Conservation (phyloP, 306 rosid genomes). For the Vigna angularis region DNA sequence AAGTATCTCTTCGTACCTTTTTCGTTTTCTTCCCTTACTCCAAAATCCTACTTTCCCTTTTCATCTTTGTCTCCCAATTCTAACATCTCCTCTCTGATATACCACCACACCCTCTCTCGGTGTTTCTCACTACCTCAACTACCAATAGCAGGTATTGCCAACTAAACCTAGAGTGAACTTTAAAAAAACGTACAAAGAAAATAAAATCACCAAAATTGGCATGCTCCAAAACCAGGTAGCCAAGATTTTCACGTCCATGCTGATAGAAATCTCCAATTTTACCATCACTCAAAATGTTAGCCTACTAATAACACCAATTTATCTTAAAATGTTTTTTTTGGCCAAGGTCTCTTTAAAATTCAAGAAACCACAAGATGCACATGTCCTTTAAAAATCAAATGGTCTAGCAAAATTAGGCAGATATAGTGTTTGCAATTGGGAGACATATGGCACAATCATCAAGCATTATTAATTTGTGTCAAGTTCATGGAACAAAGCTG, state of each 20-base stretch:
- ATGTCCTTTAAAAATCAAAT: too few relatives aligned
- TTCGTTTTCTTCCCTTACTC: too few relatives aligned
- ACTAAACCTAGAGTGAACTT: constrained; percentile 29
- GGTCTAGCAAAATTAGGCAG: too few relatives aligned
- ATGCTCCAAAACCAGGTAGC: constrained; percentile 28
- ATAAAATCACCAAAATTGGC: constrained; percentile 25
- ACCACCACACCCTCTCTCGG: too few relatives aligned
- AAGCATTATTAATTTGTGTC: neutral
- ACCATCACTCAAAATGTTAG: constrained; percentile 39
- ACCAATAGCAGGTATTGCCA: neutral
- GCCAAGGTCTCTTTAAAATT: neutral
- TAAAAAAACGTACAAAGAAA: constrained; percentile 11
- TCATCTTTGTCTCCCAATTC: too few relatives aligned
- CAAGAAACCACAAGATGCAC: too few relatives aligned
- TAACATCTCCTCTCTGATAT: too few relatives aligned
- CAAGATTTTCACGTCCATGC: constrained; percentile 25
- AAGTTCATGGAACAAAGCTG: neutral
- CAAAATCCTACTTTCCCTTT: too few relatives aligned
- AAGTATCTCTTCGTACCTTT: too few relatives aligned
- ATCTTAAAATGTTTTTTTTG: constrained; percentile 17
- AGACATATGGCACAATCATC: neutral
- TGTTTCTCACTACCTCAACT: too few relatives aligned
- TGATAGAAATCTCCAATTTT: constrained; percentile 27
- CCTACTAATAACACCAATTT: constrained; percentile 14
- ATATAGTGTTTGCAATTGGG: too few relatives aligned